Evolutionary conservation across 441 rosid species (phyloP).

Genomic region (Euphorbia schlechtendalii): DNA sequence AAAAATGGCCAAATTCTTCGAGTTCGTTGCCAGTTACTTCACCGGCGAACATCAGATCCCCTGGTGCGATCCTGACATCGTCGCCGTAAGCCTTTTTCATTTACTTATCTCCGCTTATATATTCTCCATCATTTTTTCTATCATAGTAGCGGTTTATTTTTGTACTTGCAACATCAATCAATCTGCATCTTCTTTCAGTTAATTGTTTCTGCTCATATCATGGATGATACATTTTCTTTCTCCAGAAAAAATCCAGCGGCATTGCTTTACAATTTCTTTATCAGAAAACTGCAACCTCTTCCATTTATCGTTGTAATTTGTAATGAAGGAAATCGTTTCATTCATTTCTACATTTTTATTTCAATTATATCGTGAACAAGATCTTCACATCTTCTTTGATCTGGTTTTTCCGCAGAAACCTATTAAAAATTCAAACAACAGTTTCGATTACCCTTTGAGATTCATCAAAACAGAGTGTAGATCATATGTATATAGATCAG

Average conservation of each 20-base stretch:
- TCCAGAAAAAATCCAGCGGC: neutral
- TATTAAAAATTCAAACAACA: neutral
- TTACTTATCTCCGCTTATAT: neutral
- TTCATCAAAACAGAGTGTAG: too few relatives aligned
- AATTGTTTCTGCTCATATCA: too few relatives aligned
- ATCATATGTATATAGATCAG: neutral
- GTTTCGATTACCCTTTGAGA: neutral
- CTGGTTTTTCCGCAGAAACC: too few relatives aligned
- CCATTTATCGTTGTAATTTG: neutral
- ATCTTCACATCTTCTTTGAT: too few relatives aligned
- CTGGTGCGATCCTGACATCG: slow-evolving; percentile 59
- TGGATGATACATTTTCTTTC: neutral
- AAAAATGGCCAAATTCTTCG: slow-evolving; percentile 41
- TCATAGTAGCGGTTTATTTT: too few relatives aligned
- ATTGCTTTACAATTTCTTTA: neutral
- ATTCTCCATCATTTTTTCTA: neutral
- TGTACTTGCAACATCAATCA: too few relatives aligned
- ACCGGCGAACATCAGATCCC: slow-evolving; percentile 56
- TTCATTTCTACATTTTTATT: neutral
- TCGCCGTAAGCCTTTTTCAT: slow-evolving; percentile 31
- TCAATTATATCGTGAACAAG: neutral
- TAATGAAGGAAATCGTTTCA: neutral
- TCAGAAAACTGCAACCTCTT: neutral
- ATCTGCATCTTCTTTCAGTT: too few relatives aligned
- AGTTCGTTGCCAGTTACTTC: slow-evolving; percentile 51